Conservation (phyloP, 2,329 filamentous ascomycete species). For the Cyanodermella asteris region DNA sequence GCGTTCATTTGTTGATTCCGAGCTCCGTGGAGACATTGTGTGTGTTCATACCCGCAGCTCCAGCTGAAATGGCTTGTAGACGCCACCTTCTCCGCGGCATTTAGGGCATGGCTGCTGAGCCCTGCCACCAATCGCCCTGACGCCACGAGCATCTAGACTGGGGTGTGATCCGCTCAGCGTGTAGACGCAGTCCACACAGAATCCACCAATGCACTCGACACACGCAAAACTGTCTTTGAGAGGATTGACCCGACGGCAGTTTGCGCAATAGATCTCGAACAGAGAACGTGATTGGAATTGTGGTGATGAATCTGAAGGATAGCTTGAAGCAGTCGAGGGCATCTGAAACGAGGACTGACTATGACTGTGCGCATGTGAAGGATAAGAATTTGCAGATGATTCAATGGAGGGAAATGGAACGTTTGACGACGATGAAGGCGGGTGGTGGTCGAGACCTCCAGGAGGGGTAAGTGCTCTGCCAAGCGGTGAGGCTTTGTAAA, state of each 20-base stretch:
- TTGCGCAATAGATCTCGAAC: constrained; percentile 91
- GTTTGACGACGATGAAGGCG: constrained; percentile 29
- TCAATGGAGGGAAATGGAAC: constrained; percentile 84
- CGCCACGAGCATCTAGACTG: no score
- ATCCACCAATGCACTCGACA: constrained; percentile 85
- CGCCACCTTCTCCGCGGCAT: no score
- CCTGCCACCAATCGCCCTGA: no score
- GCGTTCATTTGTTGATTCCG: no score
- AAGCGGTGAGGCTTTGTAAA: constrained; percentile 70
- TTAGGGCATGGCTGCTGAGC: no score
- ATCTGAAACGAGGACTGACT: constrained; percentile 51
- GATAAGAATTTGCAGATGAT: constrained; percentile 40
- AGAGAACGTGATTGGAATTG: no score
- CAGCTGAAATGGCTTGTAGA: no score
- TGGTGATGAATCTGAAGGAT: constrained; percentile 37
- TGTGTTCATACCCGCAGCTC: no score
- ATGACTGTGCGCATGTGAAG: constrained; percentile 10
- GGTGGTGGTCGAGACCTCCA: constrained; percentile 34
- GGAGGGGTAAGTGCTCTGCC: constrained; percentile 82
- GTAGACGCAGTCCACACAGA: constrained; percentile 75
- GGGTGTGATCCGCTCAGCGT: constrained; percentile 56
- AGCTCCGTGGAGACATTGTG: no score
- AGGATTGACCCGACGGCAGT: constrained; percentile 55
- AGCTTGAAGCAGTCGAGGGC: constrained; percentile 37
- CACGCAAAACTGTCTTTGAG: constrained; percentile 78